Conservation (phyloP, 768 basidiomycete genomes). For the Lactarius tabidus region DNA sequence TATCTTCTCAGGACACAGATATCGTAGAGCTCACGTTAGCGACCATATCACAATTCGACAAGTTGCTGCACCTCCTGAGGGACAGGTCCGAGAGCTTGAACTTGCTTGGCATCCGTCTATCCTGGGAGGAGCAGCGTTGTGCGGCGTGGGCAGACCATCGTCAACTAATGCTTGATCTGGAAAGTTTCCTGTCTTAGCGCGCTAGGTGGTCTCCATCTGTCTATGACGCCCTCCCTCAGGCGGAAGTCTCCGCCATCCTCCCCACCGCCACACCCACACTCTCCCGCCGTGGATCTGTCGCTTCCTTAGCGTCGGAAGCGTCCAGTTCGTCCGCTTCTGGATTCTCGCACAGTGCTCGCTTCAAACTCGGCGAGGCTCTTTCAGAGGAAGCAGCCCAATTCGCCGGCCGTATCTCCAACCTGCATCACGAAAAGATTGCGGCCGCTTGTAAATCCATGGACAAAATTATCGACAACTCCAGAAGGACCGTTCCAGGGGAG, state of each 20-base stretch:
- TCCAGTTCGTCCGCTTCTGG: conserved; percentile 43
- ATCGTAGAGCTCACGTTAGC: conserved; percentile 87
- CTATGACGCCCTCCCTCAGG: conserved; percentile 50
- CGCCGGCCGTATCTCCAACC: conserved; percentile 58
- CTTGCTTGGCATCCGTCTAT: conserved; percentile 63
- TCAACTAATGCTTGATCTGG: conserved; percentile 59
- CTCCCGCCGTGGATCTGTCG: conserved; percentile 38
- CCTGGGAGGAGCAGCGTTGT: conserved; percentile 76
- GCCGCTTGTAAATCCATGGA: conserved; percentile 77
- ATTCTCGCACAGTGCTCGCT: conserved; percentile 67
- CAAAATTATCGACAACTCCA: conserved; percentile 77
- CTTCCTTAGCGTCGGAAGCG: conserved; percentile 55
- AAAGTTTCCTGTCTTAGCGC: conserved; percentile 54
- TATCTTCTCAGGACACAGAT: conserved; percentile 86
- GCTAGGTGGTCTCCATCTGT: conserved; percentile 69
- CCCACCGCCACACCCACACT: conserved; percentile 6
- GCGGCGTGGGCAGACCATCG: conserved; percentile 67
- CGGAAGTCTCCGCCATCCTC: conserved; percentile 32
- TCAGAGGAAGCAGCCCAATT: conserved; percentile 79
- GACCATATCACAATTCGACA: conserved; percentile 83
- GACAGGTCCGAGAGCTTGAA: conserved; percentile 77
- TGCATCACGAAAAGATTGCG: conserved; percentile 65
- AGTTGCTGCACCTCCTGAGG: conserved; percentile 77
- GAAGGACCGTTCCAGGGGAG: conserved; percentile 75
- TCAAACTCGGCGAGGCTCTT: conserved; percentile 72